Percentiles rank a stretch among this genome's conserved stretches.
Evolutionary conservation across 129 eudicot genomes (phyloP).

Genomic region (Flaveria bidentis): DNA sequence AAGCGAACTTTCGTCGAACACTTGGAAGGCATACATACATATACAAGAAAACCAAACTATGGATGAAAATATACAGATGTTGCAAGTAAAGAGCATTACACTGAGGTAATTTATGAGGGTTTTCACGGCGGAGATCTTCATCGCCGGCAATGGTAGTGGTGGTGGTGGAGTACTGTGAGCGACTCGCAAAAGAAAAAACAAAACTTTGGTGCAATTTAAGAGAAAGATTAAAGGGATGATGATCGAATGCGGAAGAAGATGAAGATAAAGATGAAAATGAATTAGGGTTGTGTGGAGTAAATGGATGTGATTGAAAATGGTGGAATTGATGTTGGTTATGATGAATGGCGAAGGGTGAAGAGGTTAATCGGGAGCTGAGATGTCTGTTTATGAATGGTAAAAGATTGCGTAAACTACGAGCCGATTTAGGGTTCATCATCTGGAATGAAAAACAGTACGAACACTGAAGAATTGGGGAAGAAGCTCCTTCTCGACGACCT

Average conservation of each 20-base stretch:
- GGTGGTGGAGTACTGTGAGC: constrained; percentile 24
- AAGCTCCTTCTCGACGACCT: no score
- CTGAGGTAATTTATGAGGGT: constrained; percentile 16
- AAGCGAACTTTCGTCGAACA: constrained; percentile 36
- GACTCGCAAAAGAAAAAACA: constrained; percentile 10
- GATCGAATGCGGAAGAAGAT: neutral
- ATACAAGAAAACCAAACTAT: neutral
- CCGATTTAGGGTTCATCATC: constrained; percentile 30
- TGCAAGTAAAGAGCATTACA: neutral
- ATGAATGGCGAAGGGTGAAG: constrained; percentile 26
- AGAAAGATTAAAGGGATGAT: constrained; percentile 5
- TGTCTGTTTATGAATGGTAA: constrained; percentile 3
- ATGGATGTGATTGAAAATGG: constrained; percentile 24
- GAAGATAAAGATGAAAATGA: neutral
- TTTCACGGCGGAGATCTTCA: constrained; percentile 18
- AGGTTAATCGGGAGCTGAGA: constrained; percentile 16
- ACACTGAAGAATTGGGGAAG: neutral
- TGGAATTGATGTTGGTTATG: constrained; percentile 15
- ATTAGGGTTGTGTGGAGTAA: constrained; percentile 11
- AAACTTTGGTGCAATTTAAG: constrained; percentile 10
- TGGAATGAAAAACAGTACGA: neutral
- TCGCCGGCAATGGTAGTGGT: constrained; percentile 18
- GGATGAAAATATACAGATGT: neutral
- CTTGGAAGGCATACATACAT: constrained; percentile 24
- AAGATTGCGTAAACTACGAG: constrained; percentile 21